Percentiles rank a stretch among this genome's conserved stretches.
phyloP scores from a whole-genome alignment of 164 flowering plant species.

The Akebia trifoliata region DNA sequence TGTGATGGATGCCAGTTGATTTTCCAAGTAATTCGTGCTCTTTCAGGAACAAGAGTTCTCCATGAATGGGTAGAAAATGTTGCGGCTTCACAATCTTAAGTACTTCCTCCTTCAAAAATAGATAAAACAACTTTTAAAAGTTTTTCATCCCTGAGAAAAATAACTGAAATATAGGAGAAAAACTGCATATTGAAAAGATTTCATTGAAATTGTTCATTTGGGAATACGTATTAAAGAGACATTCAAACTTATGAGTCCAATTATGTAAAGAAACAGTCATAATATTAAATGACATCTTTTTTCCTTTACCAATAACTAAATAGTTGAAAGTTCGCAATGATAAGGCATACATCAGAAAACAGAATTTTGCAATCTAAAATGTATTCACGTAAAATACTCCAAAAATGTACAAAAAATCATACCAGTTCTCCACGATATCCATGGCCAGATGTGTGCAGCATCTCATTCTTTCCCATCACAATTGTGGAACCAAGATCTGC shows the following conservation, averaged over 20 bases:
- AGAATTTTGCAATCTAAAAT: background rate
- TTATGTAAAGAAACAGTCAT: background rate
- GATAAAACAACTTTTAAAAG: background rate
- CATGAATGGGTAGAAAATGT: conserved; percentile 95
- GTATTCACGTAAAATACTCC: background rate
- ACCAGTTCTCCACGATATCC: conserved; percentile 92
- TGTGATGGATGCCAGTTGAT: conserved; percentile 93
- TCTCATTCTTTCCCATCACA: conserved; percentile 87
- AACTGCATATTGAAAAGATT: no score
- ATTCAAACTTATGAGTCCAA: conserved; percentile 1
- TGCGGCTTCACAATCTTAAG: conserved; percentile 94
- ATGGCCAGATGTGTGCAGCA: conserved; percentile 96
- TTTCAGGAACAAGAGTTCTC: conserved; percentile 92
- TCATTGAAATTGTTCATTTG: no score
- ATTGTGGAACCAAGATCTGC: conserved; percentile 88
- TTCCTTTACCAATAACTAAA: background rate
- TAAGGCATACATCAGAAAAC: background rate
- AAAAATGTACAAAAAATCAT: conserved; percentile 14
- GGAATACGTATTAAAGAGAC: background rate
- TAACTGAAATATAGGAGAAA: conserved; percentile 3
- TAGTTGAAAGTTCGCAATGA: background rate
- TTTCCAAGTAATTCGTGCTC: conserved; percentile 95
- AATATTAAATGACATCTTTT: background rate
- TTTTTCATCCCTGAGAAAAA: background rate
- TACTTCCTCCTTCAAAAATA: conserved; percentile 77